Percentiles rank a stretch among this genome's conserved stretches.
These are phyloP conservation scores for Trichoderma sp. DNA, from an alignment of 2,329 filamentous ascomycete genomes.

Conservation along the genomic window DNA sequence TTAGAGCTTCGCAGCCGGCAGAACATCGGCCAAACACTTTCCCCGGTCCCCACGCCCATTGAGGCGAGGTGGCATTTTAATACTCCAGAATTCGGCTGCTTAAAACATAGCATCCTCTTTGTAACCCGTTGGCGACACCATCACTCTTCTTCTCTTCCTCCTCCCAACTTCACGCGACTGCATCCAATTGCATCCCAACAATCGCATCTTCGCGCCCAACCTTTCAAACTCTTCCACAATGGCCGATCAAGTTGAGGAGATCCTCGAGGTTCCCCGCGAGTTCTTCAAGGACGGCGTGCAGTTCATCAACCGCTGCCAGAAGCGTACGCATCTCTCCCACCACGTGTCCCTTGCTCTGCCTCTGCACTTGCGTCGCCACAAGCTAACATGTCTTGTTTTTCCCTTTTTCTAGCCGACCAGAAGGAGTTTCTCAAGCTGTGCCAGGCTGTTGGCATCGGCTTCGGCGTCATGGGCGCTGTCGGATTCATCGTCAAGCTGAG, in stretches of 20 bases:
- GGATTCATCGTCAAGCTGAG: slow-evolving; percentile 70
- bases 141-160: not conserved
- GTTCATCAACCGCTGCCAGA: slow-evolving; percentile 61
- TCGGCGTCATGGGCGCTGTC: slow-evolving; percentile 68
- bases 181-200: not conserved
- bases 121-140: slow-evolving; percentile 8
- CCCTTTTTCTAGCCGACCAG: slow-evolving; percentile 35
- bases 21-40: slow-evolving; percentile 1
- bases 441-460: slow-evolving; percentile 65
- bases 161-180: not conserved
- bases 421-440: slow-evolving; percentile 45
- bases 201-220: not conserved
- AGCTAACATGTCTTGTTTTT: not conserved
- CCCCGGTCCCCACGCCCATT: slow-evolving; percentile 13
- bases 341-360: not conserved
- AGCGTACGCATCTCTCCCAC: slow-evolving; percentile 45
- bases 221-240: slow-evolving; percentile 39
- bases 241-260: slow-evolving; percentile 67
- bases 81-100: not conserved
- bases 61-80: slow-evolving; percentile 22
- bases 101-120: not conserved
- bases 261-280: slow-evolving; percentile 66
- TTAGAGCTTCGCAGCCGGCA: not conserved
- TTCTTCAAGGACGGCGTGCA: slow-evolving; percentile 61
- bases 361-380: not conserved